Conservation (phyloP, 805 yeast genomes). For the Starmerella vaccinii region DNA sequence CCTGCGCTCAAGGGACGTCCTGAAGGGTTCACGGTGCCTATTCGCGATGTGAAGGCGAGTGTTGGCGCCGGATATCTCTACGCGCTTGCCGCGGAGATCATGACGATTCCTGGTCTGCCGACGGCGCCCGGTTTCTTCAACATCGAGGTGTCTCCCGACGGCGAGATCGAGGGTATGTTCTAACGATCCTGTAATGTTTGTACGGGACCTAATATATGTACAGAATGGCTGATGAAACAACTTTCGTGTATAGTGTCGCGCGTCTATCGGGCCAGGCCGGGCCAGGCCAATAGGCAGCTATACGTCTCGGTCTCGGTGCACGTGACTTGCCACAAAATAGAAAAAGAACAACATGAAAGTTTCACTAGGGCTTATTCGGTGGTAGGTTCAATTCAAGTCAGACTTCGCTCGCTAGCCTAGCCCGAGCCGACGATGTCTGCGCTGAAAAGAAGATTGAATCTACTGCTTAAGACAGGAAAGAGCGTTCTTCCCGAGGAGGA, state of each 20-base stretch:
- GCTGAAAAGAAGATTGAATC: slow-evolving; percentile 15
- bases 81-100: slow-evolving; percentile 93
- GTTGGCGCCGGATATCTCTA: slow-evolving; percentile 96
- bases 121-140: slow-evolving; percentile 96
- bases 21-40: slow-evolving; percentile 84
- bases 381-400: too few species aligned
- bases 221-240: too few species aligned
- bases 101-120: slow-evolving; percentile 95
- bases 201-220: neutral
- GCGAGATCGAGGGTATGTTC: slow-evolving; percentile 88
- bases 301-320: too few species aligned
- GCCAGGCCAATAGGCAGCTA: too few species aligned
- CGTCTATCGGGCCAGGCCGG: too few species aligned
- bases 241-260: too few species aligned
- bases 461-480: slow-evolving; percentile 14
- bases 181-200: slow-evolving; percentile 28
- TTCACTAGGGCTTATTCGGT: too few species aligned
- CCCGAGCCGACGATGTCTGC: slow-evolving; percentile 5
- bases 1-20: slow-evolving; percentile 92
- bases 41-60: slow-evolving; percentile 85
- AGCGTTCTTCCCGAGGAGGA: neutral
- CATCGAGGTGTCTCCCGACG: slow-evolving; percentile 81
- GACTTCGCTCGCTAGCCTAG: neutral
- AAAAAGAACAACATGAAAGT: neutral
- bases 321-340: slow-evolving; percentile 1